Evolutionary conservation across 805 yeast species (phyloP), one percentile per base, ranked within the genome.

Genomic region (Wickerhamia fluorescens): DNA sequence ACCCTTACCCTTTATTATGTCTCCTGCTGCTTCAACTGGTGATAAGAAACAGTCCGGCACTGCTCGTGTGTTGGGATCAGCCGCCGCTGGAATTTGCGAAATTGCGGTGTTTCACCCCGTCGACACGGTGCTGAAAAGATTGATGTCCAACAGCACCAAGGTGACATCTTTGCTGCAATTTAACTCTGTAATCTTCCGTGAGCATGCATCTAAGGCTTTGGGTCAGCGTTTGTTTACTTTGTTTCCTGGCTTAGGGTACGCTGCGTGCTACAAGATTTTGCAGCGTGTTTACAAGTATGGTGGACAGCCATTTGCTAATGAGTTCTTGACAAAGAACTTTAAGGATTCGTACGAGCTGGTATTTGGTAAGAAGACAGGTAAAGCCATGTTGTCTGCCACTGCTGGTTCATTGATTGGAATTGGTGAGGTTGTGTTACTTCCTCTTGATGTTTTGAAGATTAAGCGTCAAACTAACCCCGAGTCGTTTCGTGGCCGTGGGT

Each of bases 401-500:
- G 97, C 99, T 16, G 99, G 99, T 50, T 85, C 96, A 19, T 45
- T 92, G 42, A 87, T 92, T 42, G 99, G 99, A 47, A 89, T 92
- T 53, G 98, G 96, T 63, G 99, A 92, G 65, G 86, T 92, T 54
- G 88, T 92, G 20, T 68, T 92, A 46, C 72, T 92, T 50, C 99
- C 99, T 20, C 72, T 92, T 47, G 99, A 92, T 56, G 97, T 92
- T 23, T 70, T 92, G 54, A 92, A 92, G 69, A 92, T 92, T 63
- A 92, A 92, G 68, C 88, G 97, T 68, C 99, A 92, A 71, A 92
- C 99, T 31, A 92, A 92, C 69, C 99, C 99, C n/a, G 98, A 89
- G 61, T 68, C 97, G n/a, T 92, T 92, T 75, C 81, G 78, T 61
- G 99, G 99, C 46, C 83, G 98, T 68, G 97, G 98, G 7, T 88